Conservation (phyloP, 1,139 yeast genomes). For the Candida pseudoviswanathii region DNA sequence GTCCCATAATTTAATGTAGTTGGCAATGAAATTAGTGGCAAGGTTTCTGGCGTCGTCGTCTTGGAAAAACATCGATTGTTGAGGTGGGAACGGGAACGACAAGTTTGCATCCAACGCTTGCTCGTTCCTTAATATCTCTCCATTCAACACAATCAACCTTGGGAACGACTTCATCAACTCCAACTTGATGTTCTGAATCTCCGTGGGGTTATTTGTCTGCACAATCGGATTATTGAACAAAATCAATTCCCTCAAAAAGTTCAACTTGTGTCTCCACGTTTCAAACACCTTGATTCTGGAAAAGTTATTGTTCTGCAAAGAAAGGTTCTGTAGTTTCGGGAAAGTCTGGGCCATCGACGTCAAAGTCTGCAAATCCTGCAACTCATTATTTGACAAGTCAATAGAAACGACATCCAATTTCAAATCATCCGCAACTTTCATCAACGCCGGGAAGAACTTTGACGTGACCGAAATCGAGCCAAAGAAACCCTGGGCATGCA, state of each 20-base stretch:
- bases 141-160: conserved; percentile 74
- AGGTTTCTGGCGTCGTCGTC: conserved; percentile 70
- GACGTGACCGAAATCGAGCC: conserved; percentile 59
- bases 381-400: conserved; percentile 70
- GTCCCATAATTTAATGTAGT: conserved; percentile 83
- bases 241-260: conserved; percentile 71
- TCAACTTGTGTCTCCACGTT: conserved; percentile 77
- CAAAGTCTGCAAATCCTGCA: conserved; percentile 63
- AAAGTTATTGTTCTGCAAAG: conserved; percentile 76
- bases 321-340: conserved; percentile 76
- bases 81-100: conserved; percentile 55
- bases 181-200: conserved; percentile 51
- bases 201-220: conserved; percentile 27
- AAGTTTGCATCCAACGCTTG: conserved; percentile 53
- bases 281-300: conserved; percentile 62
- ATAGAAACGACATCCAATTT: conserved; percentile 67
- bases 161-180: conserved; percentile 80
- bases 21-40: conserved; percentile 74
- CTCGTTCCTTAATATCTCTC: conserved; percentile 76
- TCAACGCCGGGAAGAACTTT: conserved; percentile 87
- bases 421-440: conserved; percentile 72
- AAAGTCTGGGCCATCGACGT: conserved; percentile 71
- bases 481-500: conserved; percentile 67
- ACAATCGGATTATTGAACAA: conserved; percentile 78
- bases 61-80: conserved; percentile 68